These are phyloP conservation scores for Pseudogymnoascus verrucosus DNA, from an alignment of 2,329 filamentous ascomycete species.

Conservation along the genomic window DNA sequence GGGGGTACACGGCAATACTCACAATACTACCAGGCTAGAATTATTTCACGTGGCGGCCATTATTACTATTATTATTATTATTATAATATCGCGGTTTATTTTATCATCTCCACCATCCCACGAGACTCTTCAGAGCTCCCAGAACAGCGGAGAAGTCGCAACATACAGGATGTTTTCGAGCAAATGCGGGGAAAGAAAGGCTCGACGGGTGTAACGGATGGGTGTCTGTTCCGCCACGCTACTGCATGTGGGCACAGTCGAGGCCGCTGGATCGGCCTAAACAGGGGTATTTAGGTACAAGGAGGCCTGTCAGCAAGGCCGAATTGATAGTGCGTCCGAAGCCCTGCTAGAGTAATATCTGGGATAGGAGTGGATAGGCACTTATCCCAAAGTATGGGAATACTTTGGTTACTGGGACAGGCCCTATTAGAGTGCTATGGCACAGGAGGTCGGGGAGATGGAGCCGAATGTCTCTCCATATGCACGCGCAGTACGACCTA, in stretches of 20 bases:
- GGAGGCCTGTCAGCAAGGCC: conserved; percentile 1
- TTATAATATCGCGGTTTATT: not conserved
- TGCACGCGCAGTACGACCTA: not conserved
- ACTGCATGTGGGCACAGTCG: conserved; percentile 7
- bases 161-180: not conserved
- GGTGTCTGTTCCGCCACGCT: conserved; percentile 1
- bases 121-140: not conserved
- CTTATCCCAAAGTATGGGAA: conserved; percentile 1
- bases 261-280: not conserved
- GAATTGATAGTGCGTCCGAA: conserved; percentile 1
- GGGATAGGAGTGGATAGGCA: not conserved
- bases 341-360: conserved; percentile 7
- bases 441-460: not conserved
- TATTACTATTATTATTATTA: not conserved
- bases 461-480: not conserved
- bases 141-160: not conserved
- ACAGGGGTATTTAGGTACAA: not conserved
- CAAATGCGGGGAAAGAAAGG: conserved; percentile 5
- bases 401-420: not conserved
- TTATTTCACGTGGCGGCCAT: not conserved
- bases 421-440: not conserved
- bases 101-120: not conserved
- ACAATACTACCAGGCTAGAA: not conserved
- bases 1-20: not conserved
- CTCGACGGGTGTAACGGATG: conserved; percentile 3